Evolutionary conservation across 2,329 filamentous ascomycete species (phyloP), one percentile per base, ranked within the genome.

Genomic region (Microcera coccophila): DNA sequence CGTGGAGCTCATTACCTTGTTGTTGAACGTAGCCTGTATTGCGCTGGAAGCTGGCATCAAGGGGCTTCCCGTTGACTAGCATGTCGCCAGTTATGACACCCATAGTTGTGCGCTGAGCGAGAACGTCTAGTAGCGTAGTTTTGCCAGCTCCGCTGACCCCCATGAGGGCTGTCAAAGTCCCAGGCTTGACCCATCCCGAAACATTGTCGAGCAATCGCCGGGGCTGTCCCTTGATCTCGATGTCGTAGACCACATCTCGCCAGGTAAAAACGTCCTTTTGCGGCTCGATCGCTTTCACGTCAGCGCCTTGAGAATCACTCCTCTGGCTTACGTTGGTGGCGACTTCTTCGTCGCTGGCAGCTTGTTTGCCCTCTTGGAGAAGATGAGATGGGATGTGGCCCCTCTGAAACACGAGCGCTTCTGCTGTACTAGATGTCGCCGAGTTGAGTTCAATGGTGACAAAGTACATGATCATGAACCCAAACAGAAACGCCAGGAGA

Each of bases 181-280:
- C 90, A 0, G 90, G 90, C 62, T 90, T 90, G 43, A 95, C 87
- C 86, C 87, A 95, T 5, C 90, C 90, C 53, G 87, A 81, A 2
- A 95, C 85, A 42, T 90, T 71, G 52, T 95, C 83, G 39, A 95
- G 67, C 47, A 95, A 62, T 15, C 84, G 76, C n/a, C 87, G 78
- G 1, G 74, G 68, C 50, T 87, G 78, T 1, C 74, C 74, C 66
- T 93, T 93, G 66, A 94, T 86, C 53, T 84, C 77, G 50, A 81
- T 76, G 16, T 81, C 74, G 43, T 78, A 94, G 50, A 81, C 83
- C 1, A 93, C 82, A 53, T 90, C 75, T 42, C 79, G 74, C 88
- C 87, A 94, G 31, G 85, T 85, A 63, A 93, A 91, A 41, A 90
- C 76, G 26, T 73, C 71, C 4, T 53, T 80, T 51, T 74, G 72